These are phyloP conservation scores for Umbelopsis isabellina DNA, from an alignment of 192 early-diverging fungal genomes.

Conservation along the genomic window DNA sequence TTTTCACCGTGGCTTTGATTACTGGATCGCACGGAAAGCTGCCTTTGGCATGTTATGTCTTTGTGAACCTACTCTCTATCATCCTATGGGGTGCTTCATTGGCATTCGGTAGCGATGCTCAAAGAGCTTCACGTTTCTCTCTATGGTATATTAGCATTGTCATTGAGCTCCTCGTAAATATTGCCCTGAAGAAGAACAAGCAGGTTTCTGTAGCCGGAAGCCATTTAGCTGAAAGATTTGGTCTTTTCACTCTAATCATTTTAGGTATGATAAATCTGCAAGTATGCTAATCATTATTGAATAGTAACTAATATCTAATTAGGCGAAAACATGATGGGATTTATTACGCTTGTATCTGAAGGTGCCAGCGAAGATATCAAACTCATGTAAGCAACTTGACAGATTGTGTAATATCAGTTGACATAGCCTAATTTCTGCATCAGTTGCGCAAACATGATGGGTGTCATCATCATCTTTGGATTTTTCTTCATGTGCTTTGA, in stretches of 20 bases:
- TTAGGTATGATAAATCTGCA: slow-evolving; percentile 32
- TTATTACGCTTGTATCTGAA: slow-evolving; percentile 40
- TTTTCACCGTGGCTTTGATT: slow-evolving; percentile 26
- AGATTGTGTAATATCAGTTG: background rate
- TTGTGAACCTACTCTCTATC: slow-evolving; percentile 29
- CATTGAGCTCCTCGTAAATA: slow-evolving; percentile 43
- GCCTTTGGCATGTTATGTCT: slow-evolving; percentile 31
- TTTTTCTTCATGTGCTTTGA: slow-evolving; percentile 60
- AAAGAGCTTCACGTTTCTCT: slow-evolving; percentile 23
- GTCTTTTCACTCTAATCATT: slow-evolving; percentile 52
- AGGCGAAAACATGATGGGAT: slow-evolving; percentile 46
- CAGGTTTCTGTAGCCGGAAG: slow-evolving; percentile 47
- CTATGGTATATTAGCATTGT: slow-evolving; percentile 50
- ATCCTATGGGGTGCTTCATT: slow-evolving; percentile 38
- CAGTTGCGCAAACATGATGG: slow-evolving; percentile 44
- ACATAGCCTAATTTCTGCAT: background rate
- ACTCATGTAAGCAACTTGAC: slow-evolving; percentile 26
- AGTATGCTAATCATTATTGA: slow-evolving; percentile 34
- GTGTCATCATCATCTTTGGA: slow-evolving; percentile 48
- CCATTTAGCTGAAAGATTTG: slow-evolving; percentile 52
- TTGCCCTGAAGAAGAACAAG: slow-evolving; percentile 39
- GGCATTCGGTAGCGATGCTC: background rate
- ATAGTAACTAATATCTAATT: slow-evolving; percentile 27
- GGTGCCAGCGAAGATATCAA: background rate
- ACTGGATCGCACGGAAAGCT: slow-evolving; percentile 24